Base-by-base conservation (phyloP, 805 yeast genomes). In the Barnettozyma pratensis region DNA sequence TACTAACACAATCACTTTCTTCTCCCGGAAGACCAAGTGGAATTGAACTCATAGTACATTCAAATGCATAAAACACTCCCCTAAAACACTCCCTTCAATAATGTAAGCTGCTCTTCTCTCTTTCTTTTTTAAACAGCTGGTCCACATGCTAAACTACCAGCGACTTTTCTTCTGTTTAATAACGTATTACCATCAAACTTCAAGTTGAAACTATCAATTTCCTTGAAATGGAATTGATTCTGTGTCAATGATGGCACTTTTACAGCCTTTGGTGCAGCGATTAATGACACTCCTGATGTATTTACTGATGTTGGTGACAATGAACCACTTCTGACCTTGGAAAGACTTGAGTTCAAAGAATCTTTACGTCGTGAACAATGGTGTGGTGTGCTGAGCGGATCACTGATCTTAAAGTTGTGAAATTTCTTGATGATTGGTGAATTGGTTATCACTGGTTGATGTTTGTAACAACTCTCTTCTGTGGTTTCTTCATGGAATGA, bases 131-230 rank as follows among this genome's bases (percentile, higher is more conserved):
- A 36, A 11, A 44, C 45, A 9, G 47, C 4, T 25, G 55, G 55
- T 7, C 55, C 55, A 44, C 54, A 50, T 12, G 45, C 55, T 8
- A 47, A 28, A 35, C 52, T 51, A 7, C 54, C 54, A 9, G 47
- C 48, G 47, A 51, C 52, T 39, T 54, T 61, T 19, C 65, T 53
- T 55, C 65, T 61, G 41, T 53, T 61, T 35, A 61, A 47, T 41
- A 61, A 39, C 1, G 65, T 61, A 38, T 60, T 60, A 5, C 55
- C 56, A 30, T 60, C 64, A 43, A 61, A 47, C n/a, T 49, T 58
- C 50, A 61, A 39, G 31, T 58, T 51, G 52, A 61, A 61, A 0
- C 54, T 48, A 27, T 54, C 55, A 42, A 57, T 49, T 14, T 53
- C 54, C 27, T 54, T 55, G 31, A 61, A 57, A 6, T 47, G 25